These are phyloP conservation scores for Curvularia verruculosa DNA, from an alignment of 2,329 filamentous ascomycete genomes.

Conservation along the genomic window DNA sequence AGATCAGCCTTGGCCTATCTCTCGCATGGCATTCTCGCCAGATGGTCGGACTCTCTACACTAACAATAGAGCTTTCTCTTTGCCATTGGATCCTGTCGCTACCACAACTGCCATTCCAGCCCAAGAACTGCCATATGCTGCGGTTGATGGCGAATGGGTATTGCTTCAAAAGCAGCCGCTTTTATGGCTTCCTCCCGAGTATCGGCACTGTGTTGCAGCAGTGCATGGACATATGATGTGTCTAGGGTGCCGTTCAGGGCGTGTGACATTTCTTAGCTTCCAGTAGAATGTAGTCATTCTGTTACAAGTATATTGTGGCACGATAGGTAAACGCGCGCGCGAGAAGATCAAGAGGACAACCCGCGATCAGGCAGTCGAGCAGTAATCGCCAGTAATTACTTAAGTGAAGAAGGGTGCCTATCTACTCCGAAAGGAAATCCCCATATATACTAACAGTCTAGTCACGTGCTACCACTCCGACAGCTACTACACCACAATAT, in stretches of 20 bases:
- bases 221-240: background rate
- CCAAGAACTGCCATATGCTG: background rate
- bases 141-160: background rate
- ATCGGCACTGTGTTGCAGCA: background rate
- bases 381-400: too few relatives aligned
- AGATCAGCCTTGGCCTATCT: background rate
- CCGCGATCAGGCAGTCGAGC: too few relatives aligned
- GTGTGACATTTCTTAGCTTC: too few relatives aligned
- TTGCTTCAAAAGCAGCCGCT: background rate
- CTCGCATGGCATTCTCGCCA: background rate
- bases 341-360: too few relatives aligned
- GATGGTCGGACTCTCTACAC: background rate
- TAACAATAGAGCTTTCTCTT: background rate
- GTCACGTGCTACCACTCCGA: too few relatives aligned
- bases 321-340: too few relatives aligned
- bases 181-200: conserved; percentile 2
- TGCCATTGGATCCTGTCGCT: background rate
- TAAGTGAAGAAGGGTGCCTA: too few relatives aligned
- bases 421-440: too few relatives aligned
- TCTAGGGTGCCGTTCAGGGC: background rate
- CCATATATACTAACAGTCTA: too few relatives aligned
- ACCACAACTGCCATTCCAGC: background rate
- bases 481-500: too few relatives aligned
- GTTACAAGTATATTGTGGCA: too few relatives aligned
- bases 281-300: too few relatives aligned